Conservation (phyloP, 1,284 basidiomycete genomes). For the Flammula alnicola region DNA sequence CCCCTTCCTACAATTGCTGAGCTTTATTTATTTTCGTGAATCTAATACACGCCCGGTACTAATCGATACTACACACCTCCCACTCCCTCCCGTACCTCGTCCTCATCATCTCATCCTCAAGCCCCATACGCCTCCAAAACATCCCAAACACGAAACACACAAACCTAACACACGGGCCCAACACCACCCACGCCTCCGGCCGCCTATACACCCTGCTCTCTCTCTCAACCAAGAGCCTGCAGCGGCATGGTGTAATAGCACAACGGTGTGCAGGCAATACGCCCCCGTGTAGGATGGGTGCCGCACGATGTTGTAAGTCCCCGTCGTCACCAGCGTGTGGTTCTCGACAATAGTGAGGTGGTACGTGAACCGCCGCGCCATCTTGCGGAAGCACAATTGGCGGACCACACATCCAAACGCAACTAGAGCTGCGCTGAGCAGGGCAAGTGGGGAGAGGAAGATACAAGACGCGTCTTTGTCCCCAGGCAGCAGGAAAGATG, state of each 20-base stretch:
- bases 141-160: background rate
- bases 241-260: constrained; percentile 18
- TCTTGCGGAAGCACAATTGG: background rate
- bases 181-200: background rate
- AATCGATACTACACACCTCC: background rate
- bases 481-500: too few relatives aligned
- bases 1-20: too few relatives aligned
- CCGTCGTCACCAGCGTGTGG: constrained; percentile 30
- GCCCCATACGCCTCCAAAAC: background rate
- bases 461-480: too few relatives aligned
- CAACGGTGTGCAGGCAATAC: constrained; percentile 7
- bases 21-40: too few relatives aligned
- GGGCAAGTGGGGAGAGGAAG: too few relatives aligned
- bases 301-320: constrained; percentile 27
- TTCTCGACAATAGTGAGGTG: constrained; percentile 28
- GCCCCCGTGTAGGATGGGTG: constrained; percentile 28
- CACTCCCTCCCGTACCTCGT: background rate
- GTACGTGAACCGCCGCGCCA: background rate
- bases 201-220: constrained; percentile 10
- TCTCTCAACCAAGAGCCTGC: constrained; percentile 25
- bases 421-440: too few relatives aligned
- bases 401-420: background rate
- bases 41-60: constrained; percentile 1
- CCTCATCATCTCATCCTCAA: constrained; percentile 1
- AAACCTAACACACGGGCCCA: constrained; percentile 1